These are phyloP conservation scores for Eimeria tenella DNA, from an alignment of 169 alveolate genomes.

Conservation along the genomic window DNA sequence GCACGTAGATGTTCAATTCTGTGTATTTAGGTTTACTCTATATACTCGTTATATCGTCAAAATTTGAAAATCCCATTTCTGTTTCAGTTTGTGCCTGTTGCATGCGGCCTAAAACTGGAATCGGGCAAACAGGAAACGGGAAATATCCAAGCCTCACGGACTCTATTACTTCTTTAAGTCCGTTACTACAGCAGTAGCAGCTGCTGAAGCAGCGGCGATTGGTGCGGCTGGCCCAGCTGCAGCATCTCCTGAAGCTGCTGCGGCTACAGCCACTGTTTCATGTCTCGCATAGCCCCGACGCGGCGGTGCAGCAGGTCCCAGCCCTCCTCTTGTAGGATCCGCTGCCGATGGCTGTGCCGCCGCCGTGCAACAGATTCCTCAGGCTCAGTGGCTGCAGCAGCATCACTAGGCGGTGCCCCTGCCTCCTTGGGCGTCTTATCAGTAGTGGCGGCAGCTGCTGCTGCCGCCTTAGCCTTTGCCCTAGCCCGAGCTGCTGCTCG, in stretches of 20 bases:
- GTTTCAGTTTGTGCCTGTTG: too few species aligned
- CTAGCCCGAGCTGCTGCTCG: constrained; percentile 50
- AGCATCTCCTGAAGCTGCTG: background rate
- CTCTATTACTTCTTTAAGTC: background rate
- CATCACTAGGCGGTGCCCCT: background rate
- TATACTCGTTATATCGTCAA: too few species aligned
- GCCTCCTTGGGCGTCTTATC: background rate
- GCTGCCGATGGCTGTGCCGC: constrained; percentile 7
- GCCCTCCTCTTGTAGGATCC: constrained; percentile 65
- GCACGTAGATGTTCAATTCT: too few species aligned
- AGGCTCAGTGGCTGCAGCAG: background rate
- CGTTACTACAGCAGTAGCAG: background rate
- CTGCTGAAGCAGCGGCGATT: background rate
- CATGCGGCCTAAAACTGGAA: too few species aligned
- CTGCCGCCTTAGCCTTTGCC: background rate
- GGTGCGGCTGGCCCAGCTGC: background rate
- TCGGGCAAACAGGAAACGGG: too few species aligned
- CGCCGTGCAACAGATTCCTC: background rate
- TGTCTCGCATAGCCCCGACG: constrained; percentile 63
- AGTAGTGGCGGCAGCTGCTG: constrained; percentile 3
- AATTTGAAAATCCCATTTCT: too few species aligned
- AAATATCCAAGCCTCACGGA: too few species aligned
- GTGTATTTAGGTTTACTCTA: too few species aligned
- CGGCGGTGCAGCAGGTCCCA: constrained; percentile 77
- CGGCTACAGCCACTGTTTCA: constrained; percentile 55